A percentile compares a stretch with the other conserved stretches of the same genome.
Conservation (phyloP, 2,329 filamentous ascomycete species). For the Geosmithia morbida region DNA sequence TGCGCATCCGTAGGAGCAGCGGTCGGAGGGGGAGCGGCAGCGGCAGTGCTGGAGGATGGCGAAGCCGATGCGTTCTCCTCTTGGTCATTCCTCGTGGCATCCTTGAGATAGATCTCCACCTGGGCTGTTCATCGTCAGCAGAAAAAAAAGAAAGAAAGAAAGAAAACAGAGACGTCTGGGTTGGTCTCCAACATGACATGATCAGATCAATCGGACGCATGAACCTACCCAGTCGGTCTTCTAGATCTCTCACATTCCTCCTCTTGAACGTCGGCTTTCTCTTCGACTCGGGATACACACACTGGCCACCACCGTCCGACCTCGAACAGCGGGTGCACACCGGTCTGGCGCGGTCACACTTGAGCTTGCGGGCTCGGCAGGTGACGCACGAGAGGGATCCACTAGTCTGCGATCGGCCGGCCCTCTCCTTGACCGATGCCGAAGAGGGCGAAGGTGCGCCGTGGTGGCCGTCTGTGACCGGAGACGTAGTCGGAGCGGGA, state of each 20-base stretch:
- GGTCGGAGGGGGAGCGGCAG: too few species aligned
- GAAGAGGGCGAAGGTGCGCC: too few species aligned
- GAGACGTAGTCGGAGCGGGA: too few species aligned
- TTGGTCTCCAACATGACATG: too few species aligned
- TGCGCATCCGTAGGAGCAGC: not conserved
- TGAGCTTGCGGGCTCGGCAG: slow-evolving; percentile 72
- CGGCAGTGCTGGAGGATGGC: not conserved
- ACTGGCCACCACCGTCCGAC: slow-evolving; percentile 48
- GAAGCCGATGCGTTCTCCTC: slow-evolving; percentile 6
- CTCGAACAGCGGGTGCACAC: slow-evolving; percentile 68
- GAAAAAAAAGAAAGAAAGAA: not conserved
- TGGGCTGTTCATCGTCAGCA: slow-evolving; percentile 38
- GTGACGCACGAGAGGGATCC: slow-evolving; percentile 63
- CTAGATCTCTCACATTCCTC: slow-evolving; percentile 80
- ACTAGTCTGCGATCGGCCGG: slow-evolving; percentile 5
- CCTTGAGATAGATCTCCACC: slow-evolving; percentile 67
- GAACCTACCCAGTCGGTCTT: slow-evolving; percentile 64
- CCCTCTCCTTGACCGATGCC: not conserved
- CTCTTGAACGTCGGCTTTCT: slow-evolving; percentile 81
- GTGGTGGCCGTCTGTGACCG: not conserved
- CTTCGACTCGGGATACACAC: slow-evolving; percentile 77
- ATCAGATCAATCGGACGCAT: not conserved
- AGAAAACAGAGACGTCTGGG: not conserved
- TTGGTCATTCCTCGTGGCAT: slow-evolving; percentile 29
- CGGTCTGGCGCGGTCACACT: slow-evolving; percentile 71